Percentiles rank a stretch among this genome's conserved stretches.
Conservation (phyloP, 192 early-diverging fungal genomes). For the Backusella morwellensis region DNA sequence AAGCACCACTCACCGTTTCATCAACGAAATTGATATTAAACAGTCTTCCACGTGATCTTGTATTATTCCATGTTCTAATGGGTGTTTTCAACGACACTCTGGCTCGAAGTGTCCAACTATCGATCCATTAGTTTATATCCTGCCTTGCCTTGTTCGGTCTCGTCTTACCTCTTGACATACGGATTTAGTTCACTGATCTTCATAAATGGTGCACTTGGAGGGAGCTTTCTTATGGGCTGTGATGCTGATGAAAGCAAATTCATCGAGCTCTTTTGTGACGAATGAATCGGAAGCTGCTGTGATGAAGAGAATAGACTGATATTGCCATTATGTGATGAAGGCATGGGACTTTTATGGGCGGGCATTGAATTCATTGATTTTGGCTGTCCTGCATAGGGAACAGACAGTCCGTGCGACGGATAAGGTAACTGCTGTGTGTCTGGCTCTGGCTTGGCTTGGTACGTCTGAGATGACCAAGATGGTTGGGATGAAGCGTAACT, state of each 20-base stretch:
- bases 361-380: background rate
- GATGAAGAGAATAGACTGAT: background rate
- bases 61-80: constrained; percentile 79
- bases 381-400: background rate
- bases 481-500: background rate
- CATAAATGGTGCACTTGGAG: constrained; percentile 40
- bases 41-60: constrained; percentile 72
- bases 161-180: constrained; percentile 76
- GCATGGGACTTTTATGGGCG: background rate
- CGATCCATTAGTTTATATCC: background rate
- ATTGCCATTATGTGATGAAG: background rate
- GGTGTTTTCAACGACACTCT: constrained; percentile 82
- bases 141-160: no score
- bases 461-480: background rate
- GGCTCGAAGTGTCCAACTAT: constrained; percentile 91
- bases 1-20: constrained; percentile 63
- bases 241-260: constrained; percentile 11
- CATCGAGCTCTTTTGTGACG: background rate
- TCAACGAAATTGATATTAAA: constrained; percentile 92
- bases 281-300: background rate
- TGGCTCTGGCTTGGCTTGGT: background rate
- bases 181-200: constrained; percentile 78
- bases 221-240: constrained; percentile 23
- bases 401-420: background rate
- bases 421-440: background rate